Evolutionary conservation across 352 stramenopile species (phyloP).

Genomic region (Hyaloperonospora arabidopsidis): DNA sequence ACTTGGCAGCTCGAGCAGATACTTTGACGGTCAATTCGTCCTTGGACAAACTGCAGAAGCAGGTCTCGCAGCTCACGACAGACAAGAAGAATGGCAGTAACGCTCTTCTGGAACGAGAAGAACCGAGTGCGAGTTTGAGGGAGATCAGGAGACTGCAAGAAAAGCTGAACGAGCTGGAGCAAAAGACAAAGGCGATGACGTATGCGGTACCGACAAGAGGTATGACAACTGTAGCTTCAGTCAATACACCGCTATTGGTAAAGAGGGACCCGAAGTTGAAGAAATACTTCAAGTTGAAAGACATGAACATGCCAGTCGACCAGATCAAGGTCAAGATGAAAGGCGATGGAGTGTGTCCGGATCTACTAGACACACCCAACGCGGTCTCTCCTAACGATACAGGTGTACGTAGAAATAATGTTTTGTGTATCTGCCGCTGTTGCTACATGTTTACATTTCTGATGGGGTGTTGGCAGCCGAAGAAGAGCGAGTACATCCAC

Average conservation of each 20-base stretch:
- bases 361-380: slow-evolving; percentile 60
- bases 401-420: slow-evolving; percentile 44
- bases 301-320: slow-evolving; percentile 67
- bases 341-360: slow-evolving; percentile 49
- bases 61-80: slow-evolving; percentile 70
- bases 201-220: slow-evolving; percentile 20
- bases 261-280: slow-evolving; percentile 61
- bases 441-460: neutral
- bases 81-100: slow-evolving; percentile 20
- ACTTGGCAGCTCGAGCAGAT: slow-evolving; percentile 53
- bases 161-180: slow-evolving; percentile 67
- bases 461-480: slow-evolving; percentile 25
- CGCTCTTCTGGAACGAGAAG: slow-evolving; percentile 21
- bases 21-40: slow-evolving; percentile 34
- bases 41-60: slow-evolving; percentile 58
- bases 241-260: slow-evolving; percentile 58
- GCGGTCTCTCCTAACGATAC: slow-evolving; percentile 69
- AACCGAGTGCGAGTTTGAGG: slow-evolving; percentile 47
- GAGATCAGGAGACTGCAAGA: slow-evolving; percentile 72
- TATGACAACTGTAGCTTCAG: slow-evolving; percentile 11
- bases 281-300: slow-evolving; percentile 83
- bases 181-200: slow-evolving; percentile 57
- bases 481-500: slow-evolving; percentile 56
- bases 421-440: neutral
- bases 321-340: slow-evolving; percentile 82